phyloP scores from a whole-genome alignment of 768 basidiomycete genomes.

The Tylopilus cervinicoccineus region DNA sequence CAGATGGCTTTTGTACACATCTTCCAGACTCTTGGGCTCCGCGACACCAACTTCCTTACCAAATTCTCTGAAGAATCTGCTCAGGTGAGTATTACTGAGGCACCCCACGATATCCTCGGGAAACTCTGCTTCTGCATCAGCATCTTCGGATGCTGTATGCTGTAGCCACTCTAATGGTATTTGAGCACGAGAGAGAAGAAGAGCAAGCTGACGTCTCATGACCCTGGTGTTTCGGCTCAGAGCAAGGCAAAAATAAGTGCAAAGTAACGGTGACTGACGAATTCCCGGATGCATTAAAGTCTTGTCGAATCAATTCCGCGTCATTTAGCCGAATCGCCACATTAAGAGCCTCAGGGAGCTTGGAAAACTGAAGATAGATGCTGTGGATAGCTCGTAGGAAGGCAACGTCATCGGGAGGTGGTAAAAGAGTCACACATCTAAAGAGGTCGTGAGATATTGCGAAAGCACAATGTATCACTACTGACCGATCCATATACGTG shows the following conservation, averaged over 20 bases:
- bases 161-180: constrained; percentile 89
- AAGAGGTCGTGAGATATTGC: constrained; percentile 2
- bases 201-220: constrained; percentile 95
- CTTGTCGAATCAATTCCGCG: constrained; percentile 71
- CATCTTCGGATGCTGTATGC: constrained; percentile 43
- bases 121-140: constrained; percentile 60
- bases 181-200: constrained; percentile 89
- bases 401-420: constrained; percentile 86
- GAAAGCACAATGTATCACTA: constrained; percentile 3
- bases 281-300: constrained; percentile 88
- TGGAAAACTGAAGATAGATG: constrained; percentile 83
- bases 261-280: constrained; percentile 47
- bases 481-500: constrained; percentile 91
- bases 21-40: constrained; percentile 90
- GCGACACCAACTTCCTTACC: constrained; percentile 90
- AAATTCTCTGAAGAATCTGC: constrained; percentile 81
- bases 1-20: constrained; percentile 95
- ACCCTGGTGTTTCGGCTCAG: constrained; percentile 38
- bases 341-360: constrained; percentile 87
- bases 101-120: constrained; percentile 82
- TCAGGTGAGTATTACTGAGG: constrained; percentile 81
- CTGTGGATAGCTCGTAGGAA: constrained; percentile 87
- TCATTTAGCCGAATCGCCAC: constrained; percentile 85
- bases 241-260: background rate
- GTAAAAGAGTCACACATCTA: constrained; percentile 85